Conservation (phyloP, 78 protist genomes). For the Dictyostelium firmibasis region DNA sequence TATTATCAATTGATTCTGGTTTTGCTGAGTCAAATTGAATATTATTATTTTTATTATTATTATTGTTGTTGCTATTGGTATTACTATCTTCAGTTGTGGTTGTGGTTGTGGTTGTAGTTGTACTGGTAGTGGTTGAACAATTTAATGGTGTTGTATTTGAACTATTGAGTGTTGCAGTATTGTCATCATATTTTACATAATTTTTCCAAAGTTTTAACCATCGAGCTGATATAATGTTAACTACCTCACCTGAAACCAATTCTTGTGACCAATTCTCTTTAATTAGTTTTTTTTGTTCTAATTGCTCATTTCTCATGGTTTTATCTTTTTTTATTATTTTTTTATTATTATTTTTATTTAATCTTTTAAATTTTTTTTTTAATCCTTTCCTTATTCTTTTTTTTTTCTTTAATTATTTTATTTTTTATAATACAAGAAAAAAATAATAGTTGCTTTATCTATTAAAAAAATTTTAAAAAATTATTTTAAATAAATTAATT, state of each 20-base stretch:
- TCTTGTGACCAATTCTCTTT: constrained; percentile 62
- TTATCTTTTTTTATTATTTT: neutral
- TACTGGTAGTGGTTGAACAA: neutral
- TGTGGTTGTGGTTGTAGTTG: neutral
- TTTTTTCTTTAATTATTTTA: neutral
- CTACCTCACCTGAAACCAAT: constrained; percentile 28
- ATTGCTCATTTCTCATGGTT: constrained; percentile 24
- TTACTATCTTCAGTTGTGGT: neutral
- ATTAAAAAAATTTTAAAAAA: too few species aligned
- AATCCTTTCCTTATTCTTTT: neutral
- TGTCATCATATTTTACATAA: constrained; percentile 57
- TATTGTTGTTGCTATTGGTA: neutral
- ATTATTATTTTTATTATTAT: neutral
- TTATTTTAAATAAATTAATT: too few species aligned
- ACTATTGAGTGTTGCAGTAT: constrained; percentile 10
- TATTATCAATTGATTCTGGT: constrained; percentile 69
- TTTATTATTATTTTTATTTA: too few species aligned
- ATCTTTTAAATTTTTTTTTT: neutral
- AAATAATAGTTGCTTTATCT: neutral
- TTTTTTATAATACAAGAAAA: neutral
- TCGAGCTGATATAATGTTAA: constrained; percentile 31
- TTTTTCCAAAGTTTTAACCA: constrained; percentile 60
- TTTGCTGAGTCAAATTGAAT: constrained; percentile 46
- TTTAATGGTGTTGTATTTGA: neutral
- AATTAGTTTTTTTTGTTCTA: constrained; percentile 38